phyloP scores from a whole-genome alignment of 2,329 filamentous ascomycete species.

The Akanthomyces lecanii region DNA sequence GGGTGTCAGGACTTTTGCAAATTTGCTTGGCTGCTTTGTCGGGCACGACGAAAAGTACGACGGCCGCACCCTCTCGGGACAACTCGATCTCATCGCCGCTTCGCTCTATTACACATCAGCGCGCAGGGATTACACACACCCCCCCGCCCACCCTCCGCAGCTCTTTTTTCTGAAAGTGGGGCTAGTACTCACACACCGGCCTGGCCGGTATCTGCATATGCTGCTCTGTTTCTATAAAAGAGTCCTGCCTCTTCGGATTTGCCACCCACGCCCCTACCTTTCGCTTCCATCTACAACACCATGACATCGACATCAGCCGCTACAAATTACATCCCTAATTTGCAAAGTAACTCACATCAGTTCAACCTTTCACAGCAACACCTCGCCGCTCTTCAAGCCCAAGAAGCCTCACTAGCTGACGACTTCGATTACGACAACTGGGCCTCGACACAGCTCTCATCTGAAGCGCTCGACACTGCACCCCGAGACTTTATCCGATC shows the following conservation, averaged over 20 bases:
- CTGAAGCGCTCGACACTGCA: slow-evolving; percentile 9
- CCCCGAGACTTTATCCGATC: slow-evolving; percentile 13
- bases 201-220: slow-evolving; percentile 8
- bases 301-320: slow-evolving; percentile 10
- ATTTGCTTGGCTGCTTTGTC: background rate
- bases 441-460: slow-evolving; percentile 5
- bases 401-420: background rate
- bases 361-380: slow-evolving; percentile 1
- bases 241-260: slow-evolving; percentile 9
- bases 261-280: slow-evolving; percentile 17
- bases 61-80: slow-evolving; percentile 5
- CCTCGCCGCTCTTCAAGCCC: background rate
- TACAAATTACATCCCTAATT: background rate
- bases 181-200: slow-evolving; percentile 4
- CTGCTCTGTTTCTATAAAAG: slow-evolving; percentile 9
- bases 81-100: slow-evolving; percentile 15
- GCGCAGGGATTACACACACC: slow-evolving; percentile 1
- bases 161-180: slow-evolving; percentile 6
- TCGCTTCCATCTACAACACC: slow-evolving; percentile 8
- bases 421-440: slow-evolving; percentile 6
- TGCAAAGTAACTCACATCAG: background rate
- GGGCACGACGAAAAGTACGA: background rate
- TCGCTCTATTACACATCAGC: slow-evolving; percentile 10
- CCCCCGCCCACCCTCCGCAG: background rate
- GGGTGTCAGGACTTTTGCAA: slow-evolving; percentile 5